Evolutionary conservation across 139 green algal genomes (phyloP), one percentile per base, ranked within the genome.

Genomic region (Ettlia oleoabundans): DNA sequence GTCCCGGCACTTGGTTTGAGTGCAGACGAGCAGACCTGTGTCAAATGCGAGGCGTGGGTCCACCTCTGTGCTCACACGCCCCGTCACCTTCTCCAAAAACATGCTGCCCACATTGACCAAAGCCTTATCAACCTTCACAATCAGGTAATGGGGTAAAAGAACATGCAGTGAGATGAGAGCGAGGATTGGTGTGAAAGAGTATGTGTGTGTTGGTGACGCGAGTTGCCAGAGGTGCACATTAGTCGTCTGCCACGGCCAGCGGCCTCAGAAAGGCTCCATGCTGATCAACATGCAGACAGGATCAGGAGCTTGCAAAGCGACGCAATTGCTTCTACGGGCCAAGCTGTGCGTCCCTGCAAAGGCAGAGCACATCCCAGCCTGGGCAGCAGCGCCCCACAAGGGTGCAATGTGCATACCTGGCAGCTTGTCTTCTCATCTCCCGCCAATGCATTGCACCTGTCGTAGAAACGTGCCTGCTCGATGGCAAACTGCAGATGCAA

Each of bases 41-140:
- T 97, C 88, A 26, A 91, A 84, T 0, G 94, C 91, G 0, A 93
- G 75, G 53, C 90, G 84, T 4, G 94, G 90, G 81, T 98, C 94
- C 2, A 98, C 80, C 81, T 96, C 89, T 1, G 90, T 95, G 42
- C 86, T 91, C 15, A 98, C 89, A 3, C 93, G 87, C 22, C 94
- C 94, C 40, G 84, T 84, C 7, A 98, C 91, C n/a, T 86, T 75
- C 43, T 89, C 82, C 47, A 90, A 61, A 37, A 96, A 88, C 40
- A 97, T 82, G 7, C 84, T 65, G 7, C 90, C 94, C 9, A 97
- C 86, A 79, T 97, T 97, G 53, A 91, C 90, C 18, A 96, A 38
- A 1, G 94, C 94, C 76, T 95, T 95, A 83, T 96, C 93, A 30
- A 82, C 72, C 87, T 68, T 73, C 76, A 88, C 7, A 52, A 42